A percentile compares a stretch with the other conserved stretches of the same genome.
phyloP scores from a whole-genome alignment of 306 rosid genomes.

The Dalbergia cultrata region DNA sequence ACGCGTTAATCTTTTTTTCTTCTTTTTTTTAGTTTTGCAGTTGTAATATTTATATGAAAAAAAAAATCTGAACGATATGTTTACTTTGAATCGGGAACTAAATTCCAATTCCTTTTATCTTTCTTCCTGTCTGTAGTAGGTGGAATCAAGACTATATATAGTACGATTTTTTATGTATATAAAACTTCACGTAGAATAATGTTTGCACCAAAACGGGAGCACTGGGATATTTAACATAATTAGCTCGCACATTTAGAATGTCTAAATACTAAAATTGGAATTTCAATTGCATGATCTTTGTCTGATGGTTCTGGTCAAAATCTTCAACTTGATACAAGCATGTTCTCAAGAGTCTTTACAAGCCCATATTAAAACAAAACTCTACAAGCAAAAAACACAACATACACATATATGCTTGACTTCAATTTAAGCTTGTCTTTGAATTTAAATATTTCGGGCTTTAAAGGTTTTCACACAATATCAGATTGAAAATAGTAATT shows the following conservation, averaged over 20 bases:
- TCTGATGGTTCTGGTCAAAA: not conserved
- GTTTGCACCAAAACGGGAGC: slow-evolving; percentile 6
- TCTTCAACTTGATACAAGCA: not conserved
- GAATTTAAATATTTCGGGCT: too few species aligned
- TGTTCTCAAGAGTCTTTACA: not conserved
- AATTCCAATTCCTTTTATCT: slow-evolving; percentile 42
- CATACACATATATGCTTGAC: not conserved
- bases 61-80: slow-evolving; percentile 19
- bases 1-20: not conserved
- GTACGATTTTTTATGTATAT: not conserved
- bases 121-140: slow-evolving; percentile 46
- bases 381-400: not conserved
- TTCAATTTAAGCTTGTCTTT: not conserved
- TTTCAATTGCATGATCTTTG: not conserved
- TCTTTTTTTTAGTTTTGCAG: not conserved
- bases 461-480: too few species aligned
- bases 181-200: not conserved
- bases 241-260: not conserved
- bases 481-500: too few species aligned
- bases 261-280: not conserved
- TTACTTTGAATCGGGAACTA: slow-evolving; percentile 40
- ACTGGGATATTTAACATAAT: slow-evolving; percentile 6
- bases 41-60: slow-evolving; percentile 12
- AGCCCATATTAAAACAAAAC: not conserved
- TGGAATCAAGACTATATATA: slow-evolving; percentile 27